Evolutionary conservation across 2,329 filamentous ascomycete species (phyloP).

Genomic region (Aspergillus pseudotamarii): DNA sequence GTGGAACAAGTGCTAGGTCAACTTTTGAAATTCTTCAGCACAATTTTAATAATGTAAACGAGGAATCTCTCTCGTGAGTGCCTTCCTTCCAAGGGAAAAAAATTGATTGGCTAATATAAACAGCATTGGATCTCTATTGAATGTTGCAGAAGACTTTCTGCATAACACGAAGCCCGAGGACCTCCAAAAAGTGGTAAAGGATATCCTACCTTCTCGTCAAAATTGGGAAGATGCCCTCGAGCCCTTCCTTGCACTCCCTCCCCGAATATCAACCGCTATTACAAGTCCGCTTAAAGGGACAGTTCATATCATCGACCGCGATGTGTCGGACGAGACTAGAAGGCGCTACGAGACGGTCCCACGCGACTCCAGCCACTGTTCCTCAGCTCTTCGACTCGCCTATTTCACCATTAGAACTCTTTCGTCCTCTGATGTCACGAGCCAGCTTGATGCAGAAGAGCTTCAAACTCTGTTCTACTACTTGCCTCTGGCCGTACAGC

Average conservation of each 20-base stretch:
- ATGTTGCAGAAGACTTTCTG: slow-evolving; percentile 55
- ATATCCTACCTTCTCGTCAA: slow-evolving; percentile 64
- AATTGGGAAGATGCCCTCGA: slow-evolving; percentile 68
- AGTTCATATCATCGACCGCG: slow-evolving; percentile 61
- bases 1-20: slow-evolving; percentile 46
- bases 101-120: slow-evolving; percentile 29
- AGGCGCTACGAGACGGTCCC: slow-evolving; percentile 38
- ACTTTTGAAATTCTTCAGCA: slow-evolving; percentile 57
- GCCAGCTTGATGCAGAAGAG: slow-evolving; percentile 34
- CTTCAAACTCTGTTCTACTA: slow-evolving; percentile 51
- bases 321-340: slow-evolving; percentile 29
- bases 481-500: slow-evolving; percentile 56
- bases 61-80: slow-evolving; percentile 50
- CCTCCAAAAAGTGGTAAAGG: slow-evolving; percentile 31
- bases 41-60: slow-evolving; percentile 50
- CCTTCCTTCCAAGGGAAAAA: not conserved
- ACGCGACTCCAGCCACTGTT: slow-evolving; percentile 70
- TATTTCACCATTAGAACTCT: slow-evolving; percentile 68
- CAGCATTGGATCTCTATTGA: slow-evolving; percentile 60
- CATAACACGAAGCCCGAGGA: slow-evolving; percentile 34
- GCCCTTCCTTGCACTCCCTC: slow-evolving; percentile 49
- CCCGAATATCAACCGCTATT: slow-evolving; percentile 66
- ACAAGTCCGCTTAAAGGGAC: slow-evolving; percentile 73
- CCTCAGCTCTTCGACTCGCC: slow-evolving; percentile 74
- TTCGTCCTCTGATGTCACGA: slow-evolving; percentile 40